Evolutionary conservation across 192 early-diverging fungal species (phyloP).

Genomic region (Dimargaris verticillata): DNA sequence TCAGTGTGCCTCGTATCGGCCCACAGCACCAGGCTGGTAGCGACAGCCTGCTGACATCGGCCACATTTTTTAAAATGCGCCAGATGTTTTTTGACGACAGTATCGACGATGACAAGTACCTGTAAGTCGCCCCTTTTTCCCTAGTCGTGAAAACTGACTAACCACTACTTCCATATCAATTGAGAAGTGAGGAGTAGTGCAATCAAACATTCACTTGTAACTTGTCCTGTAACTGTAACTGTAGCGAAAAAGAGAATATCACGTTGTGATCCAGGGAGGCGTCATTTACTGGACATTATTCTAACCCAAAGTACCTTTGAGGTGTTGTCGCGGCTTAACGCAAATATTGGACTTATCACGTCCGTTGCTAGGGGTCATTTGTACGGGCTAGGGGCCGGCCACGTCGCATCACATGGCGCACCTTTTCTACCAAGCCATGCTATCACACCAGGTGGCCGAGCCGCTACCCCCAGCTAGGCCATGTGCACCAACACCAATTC

Average conservation of each 20-base stretch:
- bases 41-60: slow-evolving; percentile 86
- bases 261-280: no score
- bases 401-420: neutral
- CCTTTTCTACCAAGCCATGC: neutral
- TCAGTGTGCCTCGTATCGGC: slow-evolving; percentile 82
- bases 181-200: neutral
- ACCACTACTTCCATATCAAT: no score
- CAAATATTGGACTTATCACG: neutral
- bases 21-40: slow-evolving; percentile 98
- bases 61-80: slow-evolving; percentile 97
- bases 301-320: neutral
- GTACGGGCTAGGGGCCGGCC: slow-evolving; percentile 6
- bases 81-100: slow-evolving; percentile 90
- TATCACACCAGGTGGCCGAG: neutral
- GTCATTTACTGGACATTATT: neutral
- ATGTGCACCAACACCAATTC: no score
- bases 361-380: neutral
- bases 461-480: neutral
- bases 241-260: no score
- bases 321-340: neutral
- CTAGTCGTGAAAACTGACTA: neutral
- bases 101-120: slow-evolving; percentile 86
- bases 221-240: no score
- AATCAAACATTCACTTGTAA: neutral
- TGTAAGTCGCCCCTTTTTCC: slow-evolving; percentile 26